Base-by-base conservation (phyloP, 805 yeast species). In the Candida taoyuanica region DNA sequence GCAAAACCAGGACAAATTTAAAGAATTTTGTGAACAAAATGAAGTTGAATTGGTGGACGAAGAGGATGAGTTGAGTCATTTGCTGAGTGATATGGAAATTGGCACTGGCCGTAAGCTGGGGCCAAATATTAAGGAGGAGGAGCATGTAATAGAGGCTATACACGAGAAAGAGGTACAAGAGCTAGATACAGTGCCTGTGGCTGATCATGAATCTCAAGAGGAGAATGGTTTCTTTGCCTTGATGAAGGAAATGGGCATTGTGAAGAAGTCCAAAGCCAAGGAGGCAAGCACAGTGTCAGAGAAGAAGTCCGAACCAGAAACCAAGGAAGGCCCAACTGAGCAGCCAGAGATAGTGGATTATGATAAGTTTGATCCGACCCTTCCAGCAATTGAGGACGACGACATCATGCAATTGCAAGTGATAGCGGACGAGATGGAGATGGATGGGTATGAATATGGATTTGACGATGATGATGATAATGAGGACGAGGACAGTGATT, bases 381-480 rank as follows among this genome's bases (percentile, higher is more conserved):
- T 15, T 24, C 50, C 49, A 13, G 60, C 66, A 1, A 60, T 71
- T 31, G 70, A 65, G 36, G 60, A 61, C 5, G 67, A 68, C 4
- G 80, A 76, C 42, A 49, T 76, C 7, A 52, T 74, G 1, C 75
- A 76, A 37, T 55, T 78, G 13, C 83, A 78, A 43, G 35, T 77
- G 17, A 59, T 76, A 2, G 78, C 81, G 0, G 75, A 70, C 35
- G 74, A 73, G 11, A 47, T 71, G 12, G 63, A 59, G 18, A 64
- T 56, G 5, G 60, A 49, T 6, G 60, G 59, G 12, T 66, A 62
- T 31, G 69, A 59, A 18, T 66, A 63, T 17, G 69, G 63, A 8
- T 66, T 42, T 27, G 44, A 45, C 15, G 34, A 29, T 16, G 70
- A 65, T 14, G 66, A 64, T 8, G 63, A 58, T 23, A 70, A 65